Evolutionary conservation across 257 asterid species (phyloP).

Genomic region (Capsicum rhomboideum): DNA sequence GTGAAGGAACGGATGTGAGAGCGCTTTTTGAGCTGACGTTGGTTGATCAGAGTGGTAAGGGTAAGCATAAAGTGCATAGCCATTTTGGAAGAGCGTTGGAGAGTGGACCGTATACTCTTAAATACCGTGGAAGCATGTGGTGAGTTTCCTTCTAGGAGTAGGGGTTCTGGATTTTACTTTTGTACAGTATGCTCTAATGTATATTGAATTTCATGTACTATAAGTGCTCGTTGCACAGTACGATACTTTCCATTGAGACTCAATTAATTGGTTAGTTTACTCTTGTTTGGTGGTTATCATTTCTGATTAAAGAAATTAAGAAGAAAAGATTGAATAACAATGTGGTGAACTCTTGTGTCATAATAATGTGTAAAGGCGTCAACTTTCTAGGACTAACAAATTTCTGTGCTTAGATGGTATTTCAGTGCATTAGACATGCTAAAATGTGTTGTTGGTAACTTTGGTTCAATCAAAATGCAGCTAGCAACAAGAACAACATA

Average conservation of each 20-base stretch:
- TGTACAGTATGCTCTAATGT: not conserved
- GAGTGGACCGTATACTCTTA: constrained; percentile 87
- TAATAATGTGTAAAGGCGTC: not conserved
- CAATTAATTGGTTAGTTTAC: not conserved
- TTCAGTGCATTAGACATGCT: not conserved
- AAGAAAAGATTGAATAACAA: not conserved
- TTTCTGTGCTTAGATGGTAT: not conserved
- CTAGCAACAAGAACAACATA: not conserved
- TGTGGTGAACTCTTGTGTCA: not conserved
- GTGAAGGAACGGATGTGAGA: constrained; percentile 82
- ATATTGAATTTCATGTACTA: not conserved
- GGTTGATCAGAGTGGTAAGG: constrained; percentile 87
- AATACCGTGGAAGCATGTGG: constrained; percentile 98
- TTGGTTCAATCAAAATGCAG: not conserved
- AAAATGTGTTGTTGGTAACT: not conserved
- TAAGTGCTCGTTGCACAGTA: not conserved
- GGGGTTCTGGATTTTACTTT: not conserved
- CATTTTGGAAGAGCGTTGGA: constrained; percentile 95
- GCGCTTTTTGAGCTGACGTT: constrained; percentile 89
- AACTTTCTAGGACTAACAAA: not conserved
- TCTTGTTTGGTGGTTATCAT: not conserved
- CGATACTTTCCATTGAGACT: not conserved
- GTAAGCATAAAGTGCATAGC: constrained; percentile 88
- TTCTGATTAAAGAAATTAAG: not conserved
- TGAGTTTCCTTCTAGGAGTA: constrained; percentile 26